Percentiles rank a stretch among this genome's conserved stretches.
Conservation (phyloP, 768 basidiomycete genomes). For the Xerocomellus intermedius region DNA sequence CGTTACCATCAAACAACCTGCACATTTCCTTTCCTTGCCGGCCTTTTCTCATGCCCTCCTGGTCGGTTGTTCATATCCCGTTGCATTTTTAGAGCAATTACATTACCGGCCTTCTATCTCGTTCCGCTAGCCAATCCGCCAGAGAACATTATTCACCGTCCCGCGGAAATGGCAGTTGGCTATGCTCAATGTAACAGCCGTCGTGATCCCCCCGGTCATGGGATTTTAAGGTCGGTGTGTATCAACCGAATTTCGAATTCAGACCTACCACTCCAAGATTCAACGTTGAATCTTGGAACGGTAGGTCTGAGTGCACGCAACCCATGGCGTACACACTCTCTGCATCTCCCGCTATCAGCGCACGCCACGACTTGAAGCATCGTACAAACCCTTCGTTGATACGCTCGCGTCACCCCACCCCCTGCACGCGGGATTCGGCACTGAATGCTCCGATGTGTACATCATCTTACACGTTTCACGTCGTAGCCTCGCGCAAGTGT, state of each 20-base stretch:
- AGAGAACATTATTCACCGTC: background rate
- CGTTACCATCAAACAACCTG: conserved; percentile 4
- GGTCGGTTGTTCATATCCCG: conserved; percentile 4
- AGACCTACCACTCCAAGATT: too few species aligned
- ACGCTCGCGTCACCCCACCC: background rate
- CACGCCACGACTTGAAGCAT: background rate
- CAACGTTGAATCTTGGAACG: background rate
- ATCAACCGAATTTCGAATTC: conserved; percentile 10
- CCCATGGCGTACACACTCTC: background rate
- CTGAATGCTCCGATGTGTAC: background rate
- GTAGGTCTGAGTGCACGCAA: background rate
- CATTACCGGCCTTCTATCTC: conserved; percentile 1
- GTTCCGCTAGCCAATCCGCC: background rate
- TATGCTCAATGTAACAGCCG: conserved; percentile 15
- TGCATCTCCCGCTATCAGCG: background rate
- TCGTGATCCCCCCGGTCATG: background rate
- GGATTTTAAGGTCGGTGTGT: conserved; percentile 1
- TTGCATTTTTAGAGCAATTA: conserved; percentile 2
- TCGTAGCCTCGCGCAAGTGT: background rate
- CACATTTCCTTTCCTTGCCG: background rate
- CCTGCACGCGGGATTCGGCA: background rate
- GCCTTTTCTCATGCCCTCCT: conserved; percentile 6
- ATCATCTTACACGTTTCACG: conserved; percentile 2
- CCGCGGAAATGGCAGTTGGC: conserved; percentile 19
- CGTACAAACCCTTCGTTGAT: background rate